A percentile compares a stretch with the other conserved stretches of the same genome.
phyloP scores from a whole-genome alignment of 2,329 filamentous ascomycete species.

The Helotiales sp. region DNA sequence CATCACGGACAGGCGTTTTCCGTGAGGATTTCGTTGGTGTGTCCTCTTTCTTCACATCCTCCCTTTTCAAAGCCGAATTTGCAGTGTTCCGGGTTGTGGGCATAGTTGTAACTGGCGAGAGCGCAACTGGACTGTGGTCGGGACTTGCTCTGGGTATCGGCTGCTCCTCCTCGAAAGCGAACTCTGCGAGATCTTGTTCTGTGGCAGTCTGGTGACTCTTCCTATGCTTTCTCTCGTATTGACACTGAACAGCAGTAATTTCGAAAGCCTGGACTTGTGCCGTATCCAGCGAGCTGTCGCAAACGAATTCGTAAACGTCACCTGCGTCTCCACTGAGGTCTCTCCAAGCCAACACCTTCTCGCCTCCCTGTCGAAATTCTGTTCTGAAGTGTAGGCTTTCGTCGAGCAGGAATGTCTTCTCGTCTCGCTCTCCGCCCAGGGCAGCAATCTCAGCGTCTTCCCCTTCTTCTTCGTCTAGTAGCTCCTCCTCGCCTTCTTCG shows the following conservation, averaged over 20 bases:
- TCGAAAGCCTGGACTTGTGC: conserved; percentile 79
- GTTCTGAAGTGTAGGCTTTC: conserved; percentile 85
- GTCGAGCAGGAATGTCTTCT: conserved; percentile 96
- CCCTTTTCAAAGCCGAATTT: conserved; percentile 49
- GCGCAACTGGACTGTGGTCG: conserved; percentile 54
- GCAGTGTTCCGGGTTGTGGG: conserved; percentile 34
- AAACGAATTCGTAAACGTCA: conserved; percentile 98
- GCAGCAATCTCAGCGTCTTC: conserved; percentile 77
- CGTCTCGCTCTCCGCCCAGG: conserved; percentile 82
- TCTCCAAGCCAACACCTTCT: conserved; percentile 90
- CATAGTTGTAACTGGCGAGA: conserved; percentile 30
- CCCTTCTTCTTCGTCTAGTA: conserved; percentile 84
- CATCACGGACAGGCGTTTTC: conserved; percentile 37
- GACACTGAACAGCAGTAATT: conserved; percentile 82
- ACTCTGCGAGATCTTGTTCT: conserved; percentile 76
- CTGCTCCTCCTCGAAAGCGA: conserved; percentile 70
- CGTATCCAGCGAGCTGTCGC: conserved; percentile 70
- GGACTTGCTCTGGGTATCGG: conserved; percentile 63
- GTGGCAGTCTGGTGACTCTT: conserved; percentile 78
- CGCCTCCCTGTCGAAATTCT: conserved; percentile 75
- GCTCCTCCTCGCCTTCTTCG: conserved; percentile 94
- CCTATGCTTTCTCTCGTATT: conserved; percentile 95
- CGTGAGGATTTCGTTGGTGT: conserved; percentile 23
- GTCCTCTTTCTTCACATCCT: conserved; percentile 44
- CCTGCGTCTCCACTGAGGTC: conserved; percentile 91